Conservation (phyloP, 352 stramenopile species). For the Globisporangium cystogenes region DNA sequence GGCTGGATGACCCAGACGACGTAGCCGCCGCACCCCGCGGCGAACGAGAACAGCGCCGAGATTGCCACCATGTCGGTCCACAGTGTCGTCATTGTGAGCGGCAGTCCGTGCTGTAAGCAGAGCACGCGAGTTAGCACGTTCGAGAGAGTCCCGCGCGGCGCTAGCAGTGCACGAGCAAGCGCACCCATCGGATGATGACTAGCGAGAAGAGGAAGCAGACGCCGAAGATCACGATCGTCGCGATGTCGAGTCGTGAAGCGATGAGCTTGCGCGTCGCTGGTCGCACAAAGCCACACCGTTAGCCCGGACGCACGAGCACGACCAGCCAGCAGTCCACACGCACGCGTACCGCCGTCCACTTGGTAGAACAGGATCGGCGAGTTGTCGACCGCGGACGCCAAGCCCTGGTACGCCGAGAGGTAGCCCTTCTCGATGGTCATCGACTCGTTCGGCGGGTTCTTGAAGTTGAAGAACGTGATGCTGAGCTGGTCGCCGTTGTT, state of each 20-base stretch:
- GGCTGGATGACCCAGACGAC: conserved; percentile 82
- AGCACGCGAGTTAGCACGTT: too few relatives aligned
- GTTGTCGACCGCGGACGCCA: conserved; percentile 57
- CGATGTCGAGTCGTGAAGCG: conserved; percentile 59
- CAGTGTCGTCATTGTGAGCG: conserved; percentile 72
- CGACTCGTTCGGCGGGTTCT: conserved; percentile 58
- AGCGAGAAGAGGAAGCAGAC: conserved; percentile 77
- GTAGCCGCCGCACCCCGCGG: conserved; percentile 66
- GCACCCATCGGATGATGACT: conserved; percentile 75
- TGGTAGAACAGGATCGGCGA: conserved; percentile 39
- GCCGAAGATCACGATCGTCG: conserved; percentile 66
- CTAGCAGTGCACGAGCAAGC: background rate
- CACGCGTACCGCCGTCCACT: conserved; percentile 21
- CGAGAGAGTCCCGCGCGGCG: background rate
- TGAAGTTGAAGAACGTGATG: conserved; percentile 58
- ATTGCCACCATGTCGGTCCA: conserved; percentile 88
- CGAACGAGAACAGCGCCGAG: conserved; percentile 75
- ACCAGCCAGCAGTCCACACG: background rate
- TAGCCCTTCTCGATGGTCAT: conserved; percentile 60
- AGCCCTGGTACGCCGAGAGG: conserved; percentile 59
- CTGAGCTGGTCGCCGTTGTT: conserved; percentile 70
- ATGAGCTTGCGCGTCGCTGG: conserved; percentile 44
- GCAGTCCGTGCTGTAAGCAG: conserved; percentile 49
- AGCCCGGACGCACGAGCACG: too few relatives aligned
- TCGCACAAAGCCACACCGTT: background rate